Evolutionary conservation across 176 grass and related monocot genomes (phyloP), one percentile per base, ranked within the genome.

Genomic region (Eragrostis curvula): DNA sequence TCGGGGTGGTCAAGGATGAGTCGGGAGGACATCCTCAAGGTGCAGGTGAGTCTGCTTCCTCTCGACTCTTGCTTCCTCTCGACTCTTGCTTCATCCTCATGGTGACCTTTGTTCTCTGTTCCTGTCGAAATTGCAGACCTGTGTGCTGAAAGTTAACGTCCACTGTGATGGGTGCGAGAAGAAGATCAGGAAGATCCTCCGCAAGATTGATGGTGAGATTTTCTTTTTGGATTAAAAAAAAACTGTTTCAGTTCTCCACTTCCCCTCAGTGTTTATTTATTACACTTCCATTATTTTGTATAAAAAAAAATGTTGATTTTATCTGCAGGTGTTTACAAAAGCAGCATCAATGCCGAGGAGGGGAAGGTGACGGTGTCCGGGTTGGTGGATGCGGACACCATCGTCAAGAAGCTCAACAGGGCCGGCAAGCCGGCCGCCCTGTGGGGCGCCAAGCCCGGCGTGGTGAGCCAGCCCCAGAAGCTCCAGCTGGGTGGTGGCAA

Each of bases 171-270:
- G 95, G 9, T 97, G 95, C 73, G 89, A 92, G 85, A 94, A 94
- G 88, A 97, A 97, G 83, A 92, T 97, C 18, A 97, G 92, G 92
- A 97, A 97, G 83, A 84, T 97, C 66, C 92, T 97, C 39, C 85
- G 90, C 61, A 95, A 98, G 86, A 93, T 98, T 11, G 90, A 98
- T 1, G 96, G 96, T 98, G 77, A 28, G 12, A 16, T 56, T 74
- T 66, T 75, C 48, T 48, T 5, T 3, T 3, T 3, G 24, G 11
- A 59, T 3, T 12, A 59, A 28, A 17, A 14, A 2, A 2, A 25
- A 25, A 28, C 2, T 69, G 52, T 55, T 18, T 3, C 12, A 12
- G 50, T 0, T 51, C n/a, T 36, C 32, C 32, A 36, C n/a, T n/a
- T n/a, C n/a, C n/a, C 32, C 32, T 36, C 32, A 36, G 4, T 36